phyloP scores from a whole-genome alignment of 2,329 filamentous ascomycete genomes.

The Penicillium sp. region DNA sequence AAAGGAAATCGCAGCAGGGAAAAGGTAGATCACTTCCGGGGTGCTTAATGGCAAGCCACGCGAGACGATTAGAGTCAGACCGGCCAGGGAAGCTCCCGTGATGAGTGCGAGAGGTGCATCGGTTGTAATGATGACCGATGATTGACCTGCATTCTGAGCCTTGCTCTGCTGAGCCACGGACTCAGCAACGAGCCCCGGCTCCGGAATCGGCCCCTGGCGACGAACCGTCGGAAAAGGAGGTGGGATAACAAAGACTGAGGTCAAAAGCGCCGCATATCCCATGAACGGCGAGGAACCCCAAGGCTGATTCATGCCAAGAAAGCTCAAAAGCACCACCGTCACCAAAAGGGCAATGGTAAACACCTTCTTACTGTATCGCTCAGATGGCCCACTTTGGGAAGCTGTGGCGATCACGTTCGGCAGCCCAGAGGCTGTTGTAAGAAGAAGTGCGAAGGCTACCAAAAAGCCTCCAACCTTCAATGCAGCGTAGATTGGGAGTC shows the following conservation, averaged over 20 bases:
- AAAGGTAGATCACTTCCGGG: slow-evolving; percentile 28
- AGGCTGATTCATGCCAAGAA: slow-evolving; percentile 33
- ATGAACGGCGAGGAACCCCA: slow-evolving; percentile 43
- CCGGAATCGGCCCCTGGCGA: slow-evolving; percentile 23
- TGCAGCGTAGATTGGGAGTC: slow-evolving; percentile 59
- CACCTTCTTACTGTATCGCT: slow-evolving; percentile 32
- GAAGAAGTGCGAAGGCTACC: slow-evolving; percentile 55
- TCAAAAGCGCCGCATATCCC: slow-evolving; percentile 51
- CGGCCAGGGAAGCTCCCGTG: slow-evolving; percentile 30
- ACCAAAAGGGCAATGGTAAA: slow-evolving; percentile 30
- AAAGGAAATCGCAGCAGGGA: slow-evolving; percentile 27
- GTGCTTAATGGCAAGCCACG: slow-evolving; percentile 23
- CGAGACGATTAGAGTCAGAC: slow-evolving; percentile 28
- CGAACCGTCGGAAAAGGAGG: slow-evolving; percentile 44
- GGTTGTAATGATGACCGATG: slow-evolving; percentile 20
- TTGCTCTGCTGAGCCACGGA: slow-evolving; percentile 20
- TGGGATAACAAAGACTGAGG: slow-evolving; percentile 52
- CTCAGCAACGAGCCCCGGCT: slow-evolving; percentile 28
- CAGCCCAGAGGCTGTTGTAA: slow-evolving; percentile 51
- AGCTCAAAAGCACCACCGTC: slow-evolving; percentile 27
- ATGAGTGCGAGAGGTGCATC: slow-evolving; percentile 34
- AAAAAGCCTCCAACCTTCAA: slow-evolving; percentile 58
- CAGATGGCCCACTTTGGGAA: slow-evolving; percentile 14
- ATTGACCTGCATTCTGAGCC: slow-evolving; percentile 3
- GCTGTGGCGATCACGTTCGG: slow-evolving; percentile 26